A percentile compares a stretch with the other conserved stretches of the same genome.
These are phyloP conservation scores for Pleurotus giganteus DNA, from an alignment of 768 basidiomycete species.

Conservation along the genomic window DNA sequence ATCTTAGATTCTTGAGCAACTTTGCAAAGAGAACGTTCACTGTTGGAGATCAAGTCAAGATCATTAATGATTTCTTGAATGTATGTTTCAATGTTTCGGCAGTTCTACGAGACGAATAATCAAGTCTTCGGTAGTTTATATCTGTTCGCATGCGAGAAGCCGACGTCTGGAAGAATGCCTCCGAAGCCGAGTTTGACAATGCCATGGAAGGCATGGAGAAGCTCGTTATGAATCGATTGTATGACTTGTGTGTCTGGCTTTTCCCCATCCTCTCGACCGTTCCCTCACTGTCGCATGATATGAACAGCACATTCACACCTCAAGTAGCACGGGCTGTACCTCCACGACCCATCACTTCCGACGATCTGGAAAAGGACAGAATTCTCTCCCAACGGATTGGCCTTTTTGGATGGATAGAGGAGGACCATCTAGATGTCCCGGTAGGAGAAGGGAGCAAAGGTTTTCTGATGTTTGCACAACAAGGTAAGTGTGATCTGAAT, in stretches of 20 bases:
- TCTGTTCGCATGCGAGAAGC: constrained; percentile 79
- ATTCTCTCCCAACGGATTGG: constrained; percentile 87
- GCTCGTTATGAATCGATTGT: constrained; percentile 96
- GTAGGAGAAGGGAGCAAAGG: constrained; percentile 72
- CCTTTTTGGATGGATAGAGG: constrained; percentile 88
- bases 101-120: constrained; percentile 12
- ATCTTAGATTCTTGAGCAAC: constrained; percentile 81
- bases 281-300: neutral
- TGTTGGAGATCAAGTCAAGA: constrained; percentile 89
- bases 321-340: constrained; percentile 65
- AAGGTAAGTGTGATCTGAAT: constrained; percentile 55
- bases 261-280: neutral
- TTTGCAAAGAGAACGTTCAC: constrained; percentile 91
- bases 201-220: constrained; percentile 99
- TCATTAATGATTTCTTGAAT: constrained; percentile 90
- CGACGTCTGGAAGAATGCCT: constrained; percentile 78
- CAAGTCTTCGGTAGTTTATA: constrained; percentile 66
- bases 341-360: constrained; percentile 79
- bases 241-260: constrained; percentile 74
- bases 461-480: constrained; percentile 85
- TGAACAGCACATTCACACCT: constrained; percentile 85
- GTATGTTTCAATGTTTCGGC: constrained; percentile 41
- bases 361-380: constrained; percentile 95
- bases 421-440: constrained; percentile 88
- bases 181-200: constrained; percentile 89